These are phyloP conservation scores for Pyronema omphalodes DNA, from an alignment of 495 filamentous ascomycete species.

Conservation along the genomic window DNA sequence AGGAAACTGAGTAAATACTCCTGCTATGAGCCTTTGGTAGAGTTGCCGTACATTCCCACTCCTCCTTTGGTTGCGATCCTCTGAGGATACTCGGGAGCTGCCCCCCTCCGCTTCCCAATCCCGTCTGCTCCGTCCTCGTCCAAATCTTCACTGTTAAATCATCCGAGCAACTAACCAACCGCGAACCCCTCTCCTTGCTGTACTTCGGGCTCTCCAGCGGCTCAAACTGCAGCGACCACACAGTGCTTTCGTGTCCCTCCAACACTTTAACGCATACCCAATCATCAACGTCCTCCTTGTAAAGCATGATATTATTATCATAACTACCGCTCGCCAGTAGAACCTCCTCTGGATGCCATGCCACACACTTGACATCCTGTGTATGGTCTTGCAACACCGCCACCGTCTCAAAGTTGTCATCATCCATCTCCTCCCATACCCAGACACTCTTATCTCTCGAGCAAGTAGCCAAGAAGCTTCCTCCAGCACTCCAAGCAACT, in stretches of 20 bases:
- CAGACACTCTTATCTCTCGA: slow-evolving; percentile 88
- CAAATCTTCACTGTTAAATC: slow-evolving; percentile 63
- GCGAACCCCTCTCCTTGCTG: slow-evolving; percentile 24
- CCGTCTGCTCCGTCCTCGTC: slow-evolving; percentile 31
- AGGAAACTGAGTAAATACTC: slow-evolving; percentile 60
- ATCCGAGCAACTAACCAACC: slow-evolving; percentile 61
- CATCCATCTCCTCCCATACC: slow-evolving; percentile 90
- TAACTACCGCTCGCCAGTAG: slow-evolving; percentile 74
- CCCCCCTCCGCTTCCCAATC: slow-evolving; percentile 21
- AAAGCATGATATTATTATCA: slow-evolving; percentile 77
- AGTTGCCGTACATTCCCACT: slow-evolving; percentile 54
- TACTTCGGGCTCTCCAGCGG: slow-evolving; percentile 32
- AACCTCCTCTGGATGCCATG: slow-evolving; percentile 64
- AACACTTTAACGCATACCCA: slow-evolving; percentile 80
- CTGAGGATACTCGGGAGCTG: slow-evolving; percentile 67
- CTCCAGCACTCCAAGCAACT: slow-evolving; percentile 61
- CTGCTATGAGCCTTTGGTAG: slow-evolving; percentile 61
- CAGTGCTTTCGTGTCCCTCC: slow-evolving; percentile 57
- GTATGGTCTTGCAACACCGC: slow-evolving; percentile 87
- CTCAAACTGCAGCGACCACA: slow-evolving; percentile 75
- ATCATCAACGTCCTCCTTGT: slow-evolving; percentile 78
- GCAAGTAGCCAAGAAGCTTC: slow-evolving; percentile 73
- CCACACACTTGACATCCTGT: slow-evolving; percentile 82
- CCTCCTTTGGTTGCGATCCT: slow-evolving; percentile 48
- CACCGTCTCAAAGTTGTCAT: slow-evolving; percentile 90